Base-by-base conservation (phyloP, 2,329 filamentous ascomycete genomes). In the Claviceps paspali region DNA sequence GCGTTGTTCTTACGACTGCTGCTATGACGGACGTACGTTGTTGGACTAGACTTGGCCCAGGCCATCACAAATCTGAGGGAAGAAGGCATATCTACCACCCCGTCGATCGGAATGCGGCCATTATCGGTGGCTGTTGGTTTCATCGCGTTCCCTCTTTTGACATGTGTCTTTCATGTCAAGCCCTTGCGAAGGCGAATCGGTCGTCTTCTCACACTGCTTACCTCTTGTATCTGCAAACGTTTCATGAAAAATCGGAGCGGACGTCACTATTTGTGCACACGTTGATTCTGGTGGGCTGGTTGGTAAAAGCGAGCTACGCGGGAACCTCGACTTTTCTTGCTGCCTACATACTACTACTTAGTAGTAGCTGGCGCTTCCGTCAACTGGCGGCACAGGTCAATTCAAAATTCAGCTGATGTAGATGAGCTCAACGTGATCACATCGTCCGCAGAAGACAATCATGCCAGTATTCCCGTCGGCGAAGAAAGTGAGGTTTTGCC, bases 11-110 rank as follows among this genome's bases (percentile, higher is more conserved):
- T 1, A 72, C 73, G 2, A 77, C 72, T 41, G 82, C 81, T 1
- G 83, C 82, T 0, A 82, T 91, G 72, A 72, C 91, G 59, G 83
- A 91, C 50, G 82, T n/a, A 91, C 56, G 76, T 88, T 0, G 69
- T 82, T 2, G 82, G 81, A 0, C 59, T 88, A 8, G 72, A 87
- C 6, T 80, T 88, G 72, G 78, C 85, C 0, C 73, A 83, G 45
- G 68, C 88, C 32, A 78, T 91, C 17, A 71, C 78, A 0, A 77
- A 76, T 33, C 60, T 88, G 0, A 79, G 55, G 38, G 52, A 32
- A 46, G 43, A 31, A 37, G 42, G 42, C 22, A 38, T 44, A 7
- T 27, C 41, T 3, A 22, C 48, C 27, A 3, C 46, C 52, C 56
- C 61, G 0, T 37, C 51, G 2, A 57, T 57, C 0, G 49, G 70